Evolutionary conservation across 768 basidiomycete species (phyloP).

Genomic region (Collybia sordida): DNA sequence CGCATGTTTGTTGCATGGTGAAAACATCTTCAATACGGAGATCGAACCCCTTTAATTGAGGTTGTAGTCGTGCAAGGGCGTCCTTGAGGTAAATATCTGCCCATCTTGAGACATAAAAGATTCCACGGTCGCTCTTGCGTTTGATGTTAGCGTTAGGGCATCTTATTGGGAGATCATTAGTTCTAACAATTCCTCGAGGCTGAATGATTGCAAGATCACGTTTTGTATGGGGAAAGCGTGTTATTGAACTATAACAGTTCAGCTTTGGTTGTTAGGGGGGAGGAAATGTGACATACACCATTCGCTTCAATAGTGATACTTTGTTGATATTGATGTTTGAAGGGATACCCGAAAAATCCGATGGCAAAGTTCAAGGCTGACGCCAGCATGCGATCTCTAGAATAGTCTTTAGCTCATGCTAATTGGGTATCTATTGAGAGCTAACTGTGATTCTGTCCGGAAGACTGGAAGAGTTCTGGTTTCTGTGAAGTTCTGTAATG

Average conservation of each 20-base stretch:
- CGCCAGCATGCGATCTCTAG: slow-evolving; percentile 70
- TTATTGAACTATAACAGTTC: slow-evolving; percentile 63
- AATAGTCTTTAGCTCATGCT: not conserved
- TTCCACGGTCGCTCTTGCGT: slow-evolving; percentile 55
- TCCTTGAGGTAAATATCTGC: slow-evolving; percentile 66
- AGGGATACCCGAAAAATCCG: slow-evolving; percentile 78
- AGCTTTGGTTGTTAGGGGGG: slow-evolving; percentile 4
- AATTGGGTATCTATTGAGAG: not conserved
- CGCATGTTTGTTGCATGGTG: slow-evolving; percentile 78
- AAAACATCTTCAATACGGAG: slow-evolving; percentile 71
- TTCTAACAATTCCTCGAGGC: not conserved
- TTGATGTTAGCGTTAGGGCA: slow-evolving; percentile 60
- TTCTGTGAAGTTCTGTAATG: slow-evolving; percentile 53
- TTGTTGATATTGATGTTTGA: slow-evolving; percentile 73
- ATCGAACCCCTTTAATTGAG: slow-evolving; percentile 58
- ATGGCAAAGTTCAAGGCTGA: slow-evolving; percentile 68
- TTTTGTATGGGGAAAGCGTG: slow-evolving; percentile 83
- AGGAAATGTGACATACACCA: slow-evolving; percentile 40
- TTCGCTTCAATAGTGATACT: slow-evolving; percentile 69
- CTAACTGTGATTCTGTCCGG: slow-evolving; percentile 73
- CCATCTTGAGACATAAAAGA: slow-evolving; percentile 65
- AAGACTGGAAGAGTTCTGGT: slow-evolving; percentile 71
- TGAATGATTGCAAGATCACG: slow-evolving; percentile 35
- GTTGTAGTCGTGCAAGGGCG: slow-evolving; percentile 60
- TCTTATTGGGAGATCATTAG: slow-evolving; percentile 19